Base-by-base conservation (phyloP, 169 alveolate species). In the Eimeria necatrix region DNA sequence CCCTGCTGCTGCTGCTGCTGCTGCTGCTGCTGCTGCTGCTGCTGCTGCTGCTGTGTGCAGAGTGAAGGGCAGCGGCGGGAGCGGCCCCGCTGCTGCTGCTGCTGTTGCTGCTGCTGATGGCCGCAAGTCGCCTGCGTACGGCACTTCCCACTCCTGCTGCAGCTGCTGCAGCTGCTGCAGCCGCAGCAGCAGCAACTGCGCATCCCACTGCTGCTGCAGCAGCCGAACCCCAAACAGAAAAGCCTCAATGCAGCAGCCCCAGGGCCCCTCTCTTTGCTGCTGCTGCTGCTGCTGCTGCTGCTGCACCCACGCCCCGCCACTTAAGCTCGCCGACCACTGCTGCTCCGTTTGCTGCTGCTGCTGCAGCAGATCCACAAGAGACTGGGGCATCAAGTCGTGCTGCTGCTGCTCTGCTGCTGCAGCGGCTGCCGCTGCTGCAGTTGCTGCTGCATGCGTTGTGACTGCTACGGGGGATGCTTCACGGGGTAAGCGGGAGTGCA, bases 281-380 rank as follows among this genome's bases (percentile, higher is more conserved):
- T 12, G 78, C 78, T 68, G 78, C 78, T 68, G 78, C 78, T 68
- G 10, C n/a, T n/a, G n/a, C n/a, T n/a, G n/a, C n/a, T n/a, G n/a
- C n/a, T n/a, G n/a, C n/a, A n/a, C n/a, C n/a, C 32, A 18, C 6
- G 32, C 32, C 9, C 78, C n/a, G 32, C 12, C 32, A 8, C 32
- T 9, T 24, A 8, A 8, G 10, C 10, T 68, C 78, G 78, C 24
- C 78, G 32, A 10, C 32, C 20, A 8, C 78, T 68, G 78, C 32
- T 68, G 78, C 32, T 68, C 41, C 78, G 8, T 8, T 20, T 12
- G 78, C 12, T 9, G 78, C 78, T 68, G 78, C 78, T 68, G n/a
- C 24, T 68, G 46, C 78, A 68, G 78, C 46, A 68, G 7, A 6
- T 68, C 78, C 78, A 7, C n/a, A 10, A 18, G 24, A 12, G n/a